Evolutionary conservation across 768 basidiomycete genomes (phyloP).

Genomic region (Auricularia auricula-judae): DNA sequence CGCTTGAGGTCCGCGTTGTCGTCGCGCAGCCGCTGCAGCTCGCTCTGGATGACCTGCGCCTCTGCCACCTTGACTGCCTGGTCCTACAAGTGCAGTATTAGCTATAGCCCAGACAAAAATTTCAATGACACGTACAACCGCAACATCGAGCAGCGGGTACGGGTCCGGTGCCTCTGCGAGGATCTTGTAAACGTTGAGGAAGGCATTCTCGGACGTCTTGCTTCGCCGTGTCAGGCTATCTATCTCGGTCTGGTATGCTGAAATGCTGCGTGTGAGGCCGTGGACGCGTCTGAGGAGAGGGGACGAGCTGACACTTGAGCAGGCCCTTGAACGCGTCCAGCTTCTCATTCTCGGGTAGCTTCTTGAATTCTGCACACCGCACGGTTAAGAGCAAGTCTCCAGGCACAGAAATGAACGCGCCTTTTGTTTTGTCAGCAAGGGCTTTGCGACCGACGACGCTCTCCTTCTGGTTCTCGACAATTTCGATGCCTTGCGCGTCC

Average conservation of each 20-base stretch:
- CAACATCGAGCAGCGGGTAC: slow-evolving; percentile 89
- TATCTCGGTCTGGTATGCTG: slow-evolving; percentile 94
- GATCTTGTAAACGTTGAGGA: slow-evolving; percentile 93
- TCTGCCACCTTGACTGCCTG: slow-evolving; percentile 88
- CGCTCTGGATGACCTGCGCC: slow-evolving; percentile 61
- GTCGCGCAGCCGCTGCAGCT: slow-evolving; percentile 59
- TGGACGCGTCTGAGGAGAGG: neutral
- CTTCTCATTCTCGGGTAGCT: slow-evolving; percentile 85
- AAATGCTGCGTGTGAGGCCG: neutral
- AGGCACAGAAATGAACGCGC: slow-evolving; percentile 25
- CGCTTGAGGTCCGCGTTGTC: slow-evolving; percentile 77
- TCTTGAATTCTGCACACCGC: slow-evolving; percentile 74
- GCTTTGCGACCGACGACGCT: slow-evolving; percentile 88
- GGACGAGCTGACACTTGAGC: slow-evolving; percentile 54
- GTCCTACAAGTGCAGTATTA: slow-evolving; percentile 39
- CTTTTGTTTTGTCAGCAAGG: slow-evolving; percentile 92
- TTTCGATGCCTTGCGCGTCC: slow-evolving; percentile 84
- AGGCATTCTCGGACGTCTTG: slow-evolving; percentile 88
- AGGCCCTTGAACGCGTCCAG: slow-evolving; percentile 78
- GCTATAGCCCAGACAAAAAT: no score
- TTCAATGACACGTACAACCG: slow-evolving; percentile 46
- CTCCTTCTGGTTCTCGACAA: slow-evolving; percentile 99
- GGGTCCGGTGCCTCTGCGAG: slow-evolving; percentile 96
- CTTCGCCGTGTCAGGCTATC: slow-evolving; percentile 90
- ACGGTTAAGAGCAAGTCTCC: neutral